phyloP scores from a whole-genome alignment of 2,329 filamentous ascomycete species.

The Microdochium nivale region DNA sequence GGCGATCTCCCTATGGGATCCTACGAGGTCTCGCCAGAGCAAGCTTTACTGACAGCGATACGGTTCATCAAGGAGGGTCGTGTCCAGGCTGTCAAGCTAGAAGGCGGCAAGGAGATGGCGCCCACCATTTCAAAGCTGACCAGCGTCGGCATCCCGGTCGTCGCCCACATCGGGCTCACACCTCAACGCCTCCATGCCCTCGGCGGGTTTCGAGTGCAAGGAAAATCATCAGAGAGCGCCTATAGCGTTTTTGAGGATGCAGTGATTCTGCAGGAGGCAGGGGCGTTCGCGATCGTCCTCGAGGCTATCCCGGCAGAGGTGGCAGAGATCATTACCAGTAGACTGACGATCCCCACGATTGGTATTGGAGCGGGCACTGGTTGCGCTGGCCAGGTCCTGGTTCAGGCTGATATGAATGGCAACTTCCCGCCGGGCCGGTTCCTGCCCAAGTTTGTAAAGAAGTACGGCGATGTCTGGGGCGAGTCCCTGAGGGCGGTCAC shows the following conservation, averaged over 20 bases:
- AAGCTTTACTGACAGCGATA: constrained; percentile 79
- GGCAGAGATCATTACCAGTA: constrained; percentile 69
- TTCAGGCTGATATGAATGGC: constrained; percentile 91
- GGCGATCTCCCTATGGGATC: constrained; percentile 95
- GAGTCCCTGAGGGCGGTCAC: constrained; percentile 31
- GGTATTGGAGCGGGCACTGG: constrained; percentile 91
- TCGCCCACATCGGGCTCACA: constrained; percentile 86
- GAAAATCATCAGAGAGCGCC: constrained; percentile 70
- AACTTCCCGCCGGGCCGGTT: constrained; percentile 88
- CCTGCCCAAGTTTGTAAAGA: constrained; percentile 93
- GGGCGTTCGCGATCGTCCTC: constrained; percentile 76
- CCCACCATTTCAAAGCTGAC: constrained; percentile 79
- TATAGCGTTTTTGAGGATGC: constrained; percentile 75
- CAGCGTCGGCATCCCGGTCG: constrained; percentile 80
- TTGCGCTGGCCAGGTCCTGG: constrained; percentile 95
- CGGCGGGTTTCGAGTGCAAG: constrained; percentile 91
- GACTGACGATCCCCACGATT: constrained; percentile 81
- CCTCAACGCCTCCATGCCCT: constrained; percentile 89
- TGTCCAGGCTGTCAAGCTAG: constrained; percentile 81
- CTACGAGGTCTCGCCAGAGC: constrained; percentile 83
- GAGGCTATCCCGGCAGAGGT: constrained; percentile 89
- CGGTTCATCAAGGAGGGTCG: constrained; percentile 86
- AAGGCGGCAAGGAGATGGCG: constrained; percentile 85
- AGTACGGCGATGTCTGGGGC: constrained; percentile 86
- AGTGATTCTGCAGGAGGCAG: constrained; percentile 81